Base-by-base conservation (phyloP, 1,284 basidiomycete genomes). In the Pseudozyma thailandica region DNA sequence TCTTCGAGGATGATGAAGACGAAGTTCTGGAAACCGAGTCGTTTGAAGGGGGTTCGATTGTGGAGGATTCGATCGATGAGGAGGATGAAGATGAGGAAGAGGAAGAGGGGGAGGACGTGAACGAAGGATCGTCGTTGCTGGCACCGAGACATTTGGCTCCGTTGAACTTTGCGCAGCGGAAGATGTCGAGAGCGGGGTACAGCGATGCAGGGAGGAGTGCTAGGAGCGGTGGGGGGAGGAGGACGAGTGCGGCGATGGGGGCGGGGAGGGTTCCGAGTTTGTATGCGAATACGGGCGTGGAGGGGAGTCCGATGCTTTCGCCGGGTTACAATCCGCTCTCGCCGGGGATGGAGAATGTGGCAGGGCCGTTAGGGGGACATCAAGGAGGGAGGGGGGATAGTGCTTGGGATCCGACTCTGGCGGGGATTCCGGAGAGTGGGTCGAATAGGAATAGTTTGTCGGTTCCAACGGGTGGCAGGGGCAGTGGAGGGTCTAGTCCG, bases 31-130 rank as follows among this genome's bases (percentile, higher is more conserved):
- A 54, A 6, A 60, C 31, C 23, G 53, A 61, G 15, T 58, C 61
- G 21, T 64, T 51, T 21, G 61, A 68, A 0, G 66, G 44, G 4
- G 61, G 49, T 2, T 57, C 53, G 43, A 56, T 48, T 9, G 20
- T 55, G 6, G 87, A 88, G 42, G 80, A 50, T 21, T 69, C 68
- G 53, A 65, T 66, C 25, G 61, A 62, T 42, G 72, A 64, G 28
- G 53, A 56, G 28, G 74, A 75, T 18, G 65, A 72, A 10, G 68
- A 68, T 18, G 65, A 72, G 9, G 68, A 68, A 8, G 58, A 68
- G 16, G 20, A 42, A 12, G 50, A 62, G 4, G 51, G 56, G 3
- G 45, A 43, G 21, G 46, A 51, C 8, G 42, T 43, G 39, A 20
- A 54, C 25, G 76, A 76, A 26, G 54, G 55, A 23, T 65, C 74